phyloP scores from a whole-genome alignment of 129 eudicot genomes.

The Artemisia annua region DNA sequence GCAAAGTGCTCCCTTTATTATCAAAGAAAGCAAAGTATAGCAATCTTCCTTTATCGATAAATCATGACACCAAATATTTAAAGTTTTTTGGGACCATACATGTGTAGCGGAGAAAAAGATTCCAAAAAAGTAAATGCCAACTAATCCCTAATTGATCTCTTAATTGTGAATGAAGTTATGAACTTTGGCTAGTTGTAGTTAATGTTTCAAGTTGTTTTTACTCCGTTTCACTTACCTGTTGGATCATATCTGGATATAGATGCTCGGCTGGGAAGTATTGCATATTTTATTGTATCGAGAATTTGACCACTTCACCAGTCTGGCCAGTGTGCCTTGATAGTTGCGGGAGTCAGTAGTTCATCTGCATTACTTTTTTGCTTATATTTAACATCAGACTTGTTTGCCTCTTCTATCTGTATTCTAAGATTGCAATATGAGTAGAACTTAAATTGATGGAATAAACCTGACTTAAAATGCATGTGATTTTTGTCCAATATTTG shows the following conservation, averaged over 20 bases:
- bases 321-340: too few relatives aligned
- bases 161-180: neutral
- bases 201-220: too few relatives aligned
- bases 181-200: neutral
- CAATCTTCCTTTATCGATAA: neutral
- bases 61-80: conserved; percentile 8
- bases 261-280: too few relatives aligned
- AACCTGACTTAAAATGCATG: neutral
- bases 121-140: neutral
- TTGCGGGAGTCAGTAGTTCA: too few relatives aligned
- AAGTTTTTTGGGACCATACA: conserved; percentile 21
- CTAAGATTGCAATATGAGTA: neutral
- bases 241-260: too few relatives aligned
- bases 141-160: neutral
- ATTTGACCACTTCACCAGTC: too few relatives aligned
- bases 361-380: too few relatives aligned
- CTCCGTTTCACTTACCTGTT: too few relatives aligned
- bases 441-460: too few relatives aligned
- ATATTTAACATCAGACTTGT: too few relatives aligned
- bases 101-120: neutral
- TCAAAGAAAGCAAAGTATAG: conserved; percentile 5
- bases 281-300: too few relatives aligned
- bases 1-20: conserved; percentile 2
- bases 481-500: neutral
- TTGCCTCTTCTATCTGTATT: neutral